phyloP scores from a whole-genome alignment of 805 yeast species.

The Clavispora asparagi region DNA sequence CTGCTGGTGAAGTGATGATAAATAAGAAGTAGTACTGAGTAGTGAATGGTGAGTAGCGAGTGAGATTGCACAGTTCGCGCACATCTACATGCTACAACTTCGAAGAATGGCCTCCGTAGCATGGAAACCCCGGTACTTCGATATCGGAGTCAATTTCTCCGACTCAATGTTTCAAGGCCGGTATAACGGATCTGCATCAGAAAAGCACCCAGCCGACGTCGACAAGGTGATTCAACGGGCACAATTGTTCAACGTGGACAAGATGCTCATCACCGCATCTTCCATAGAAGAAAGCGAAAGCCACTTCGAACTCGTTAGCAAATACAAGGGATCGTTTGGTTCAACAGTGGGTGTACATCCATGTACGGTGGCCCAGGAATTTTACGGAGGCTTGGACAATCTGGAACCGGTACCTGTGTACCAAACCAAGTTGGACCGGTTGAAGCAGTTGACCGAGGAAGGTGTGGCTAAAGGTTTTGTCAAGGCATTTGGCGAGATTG shows the following conservation, averaged over 20 bases:
- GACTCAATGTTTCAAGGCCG: constrained; percentile 84
- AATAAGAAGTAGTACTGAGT: not conserved
- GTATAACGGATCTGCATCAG: constrained; percentile 56
- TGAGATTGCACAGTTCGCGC: not conserved
- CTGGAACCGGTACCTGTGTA: constrained; percentile 33
- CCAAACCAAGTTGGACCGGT: constrained; percentile 39
- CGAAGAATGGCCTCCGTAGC: not conserved
- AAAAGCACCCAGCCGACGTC: constrained; percentile 64
- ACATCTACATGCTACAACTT: not conserved
- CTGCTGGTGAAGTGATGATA: not conserved
- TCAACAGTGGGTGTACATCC: constrained; percentile 96
- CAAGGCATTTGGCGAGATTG: constrained; percentile 91
- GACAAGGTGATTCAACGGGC: constrained; percentile 64
- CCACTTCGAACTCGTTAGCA: constrained; percentile 53
- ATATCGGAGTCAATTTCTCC: constrained; percentile 67
- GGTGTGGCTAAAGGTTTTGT: constrained; percentile 52
- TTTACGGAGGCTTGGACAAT: constrained; percentile 24
- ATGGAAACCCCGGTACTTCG: constrained; percentile 42
- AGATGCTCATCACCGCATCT: constrained; percentile 81
- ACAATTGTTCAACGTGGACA: constrained; percentile 53
- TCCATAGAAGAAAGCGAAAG: constrained; percentile 58
- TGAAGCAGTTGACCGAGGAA: constrained; percentile 44
- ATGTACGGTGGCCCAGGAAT: constrained; percentile 59
- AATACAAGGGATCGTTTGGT: constrained; percentile 30
- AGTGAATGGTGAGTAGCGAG: not conserved